Percentiles rank a stretch among this genome's conserved stretches.
phyloP scores from a whole-genome alignment of 306 rosid species.

The Acacia crassicarpa region DNA sequence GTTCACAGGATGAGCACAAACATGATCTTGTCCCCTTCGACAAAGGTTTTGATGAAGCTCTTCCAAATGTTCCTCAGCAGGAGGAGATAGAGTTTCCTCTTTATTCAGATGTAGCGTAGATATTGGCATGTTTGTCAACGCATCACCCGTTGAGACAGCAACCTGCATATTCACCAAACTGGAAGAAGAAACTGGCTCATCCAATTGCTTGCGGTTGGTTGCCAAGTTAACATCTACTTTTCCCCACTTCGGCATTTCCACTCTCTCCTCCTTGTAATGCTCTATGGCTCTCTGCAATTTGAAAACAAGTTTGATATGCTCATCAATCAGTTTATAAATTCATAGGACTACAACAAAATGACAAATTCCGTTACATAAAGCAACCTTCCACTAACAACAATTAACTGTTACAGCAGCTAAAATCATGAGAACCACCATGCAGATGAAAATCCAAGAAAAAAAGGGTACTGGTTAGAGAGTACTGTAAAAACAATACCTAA shows the following conservation, averaged over 20 bases:
- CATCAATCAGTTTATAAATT: slow-evolving; percentile 17
- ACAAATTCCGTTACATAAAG: no score
- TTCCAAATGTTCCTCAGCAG: slow-evolving; percentile 41
- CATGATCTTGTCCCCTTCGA: slow-evolving; percentile 48
- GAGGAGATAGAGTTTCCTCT: neutral
- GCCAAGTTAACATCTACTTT: slow-evolving; percentile 44
- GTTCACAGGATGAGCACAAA: slow-evolving; percentile 25
- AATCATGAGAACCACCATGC: no score
- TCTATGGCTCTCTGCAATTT: slow-evolving; percentile 72
- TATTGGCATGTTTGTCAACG: no score
- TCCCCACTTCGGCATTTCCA: slow-evolving; percentile 49
- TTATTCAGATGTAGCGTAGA: no score
- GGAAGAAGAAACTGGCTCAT: slow-evolving; percentile 38
- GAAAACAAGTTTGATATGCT: slow-evolving; percentile 21
- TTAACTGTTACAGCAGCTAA: no score
- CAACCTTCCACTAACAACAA: no score
- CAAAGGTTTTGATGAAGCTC: slow-evolving; percentile 38
- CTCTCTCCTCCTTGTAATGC: slow-evolving; percentile 74
- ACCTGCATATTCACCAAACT: slow-evolving; percentile 42
- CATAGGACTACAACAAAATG: neutral
- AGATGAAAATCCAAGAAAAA: no score
- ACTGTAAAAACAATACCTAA: no score
- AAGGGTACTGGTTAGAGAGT: no score
- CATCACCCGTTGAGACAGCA: slow-evolving; percentile 42
- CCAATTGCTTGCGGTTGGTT: slow-evolving; percentile 41